Evolutionary conservation across 257 asterid genomes (phyloP), one percentile per base, ranked within the genome.

Genomic region (Lycium ferocissimum): DNA sequence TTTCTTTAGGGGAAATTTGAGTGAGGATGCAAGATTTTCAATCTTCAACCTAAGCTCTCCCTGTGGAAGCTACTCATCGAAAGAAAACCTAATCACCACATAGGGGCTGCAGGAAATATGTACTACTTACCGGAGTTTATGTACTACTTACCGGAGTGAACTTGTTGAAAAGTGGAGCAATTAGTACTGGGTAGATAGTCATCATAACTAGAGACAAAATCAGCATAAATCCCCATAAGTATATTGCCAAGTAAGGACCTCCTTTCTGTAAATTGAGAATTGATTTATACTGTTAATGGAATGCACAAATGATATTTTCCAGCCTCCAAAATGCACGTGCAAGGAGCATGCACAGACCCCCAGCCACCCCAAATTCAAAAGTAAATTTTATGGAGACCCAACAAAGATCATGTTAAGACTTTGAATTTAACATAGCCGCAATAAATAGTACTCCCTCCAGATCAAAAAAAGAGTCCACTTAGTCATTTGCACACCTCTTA

Each of bases 161-260:
- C 89, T 94, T 97, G 96, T 97, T 97, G 96, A 97, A 97, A 85
- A 97, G 98, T 54, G 99, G 98, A 81, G 99, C 99, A 67, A 97
- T 95, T 83, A 97, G 90, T 86, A 97, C 81, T 58, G 99, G 99
- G 89, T 97, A 95, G 72, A 97, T 54, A 70, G 99, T 94, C 99
- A 95, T 95, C 98, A 97, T 95, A 83, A 93, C 94, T 89, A 97
- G 94, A 80, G 98, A 91, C 82, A 97, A 84, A 84, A 94, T 88
- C 65, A 95, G 88, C 94, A 97, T 93, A 89, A 97, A 97, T 12
- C 89, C 97, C 99, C 99, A 97, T 59, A 97, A 92, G 87, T 97
- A 97, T 85, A 95, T 91, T 85, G 98, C 98, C 90, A 97, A 87
- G 94, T 95, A 95, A 13, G 99, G 98, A 83, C 99, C 98, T 91